Conservation (phyloP, 306 rosid species). For the Begonia masoniana region DNA sequence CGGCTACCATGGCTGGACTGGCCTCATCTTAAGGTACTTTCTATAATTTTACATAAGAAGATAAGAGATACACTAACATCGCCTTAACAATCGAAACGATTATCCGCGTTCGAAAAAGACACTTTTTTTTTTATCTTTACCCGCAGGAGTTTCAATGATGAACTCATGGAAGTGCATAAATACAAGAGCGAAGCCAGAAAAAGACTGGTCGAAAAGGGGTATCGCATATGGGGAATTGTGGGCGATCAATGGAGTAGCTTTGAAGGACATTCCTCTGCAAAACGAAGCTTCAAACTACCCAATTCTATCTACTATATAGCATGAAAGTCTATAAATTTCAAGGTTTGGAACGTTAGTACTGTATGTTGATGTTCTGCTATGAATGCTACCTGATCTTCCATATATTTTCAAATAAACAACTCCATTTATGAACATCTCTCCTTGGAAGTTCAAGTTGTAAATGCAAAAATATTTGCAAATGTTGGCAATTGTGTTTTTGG, state of each 20-base stretch:
- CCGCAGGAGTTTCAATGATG: conserved; percentile 48
- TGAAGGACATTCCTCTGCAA: conserved; percentile 37
- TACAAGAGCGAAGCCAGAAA: conserved; percentile 34
- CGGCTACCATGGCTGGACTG: conserved; percentile 62
- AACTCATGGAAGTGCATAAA: conserved; percentile 26
- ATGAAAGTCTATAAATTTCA: conserved; percentile 6
- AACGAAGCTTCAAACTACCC: conserved; percentile 55
- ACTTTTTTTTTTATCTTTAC: no score
- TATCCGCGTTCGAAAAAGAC: no score
- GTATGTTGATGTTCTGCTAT: no score
- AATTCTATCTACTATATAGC: conserved; percentile 38
- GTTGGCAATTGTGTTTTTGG: no score
- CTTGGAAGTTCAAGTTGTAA: no score
- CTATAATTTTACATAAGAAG: neutral
- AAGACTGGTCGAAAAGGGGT: conserved; percentile 32
- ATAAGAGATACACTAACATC: neutral
- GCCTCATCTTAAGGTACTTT: conserved; percentile 27
- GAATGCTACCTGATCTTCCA: no score
- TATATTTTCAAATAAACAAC: no score
- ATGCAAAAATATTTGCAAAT: no score
- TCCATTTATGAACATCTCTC: no score
- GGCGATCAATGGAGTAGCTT: conserved; percentile 69
- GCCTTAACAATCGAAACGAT: no score
- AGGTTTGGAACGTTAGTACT: neutral
- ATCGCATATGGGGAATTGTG: conserved; percentile 47